Conservation (phyloP, 371 early-diverging fungal genomes). For the Syncephalis fuscata region DNA sequence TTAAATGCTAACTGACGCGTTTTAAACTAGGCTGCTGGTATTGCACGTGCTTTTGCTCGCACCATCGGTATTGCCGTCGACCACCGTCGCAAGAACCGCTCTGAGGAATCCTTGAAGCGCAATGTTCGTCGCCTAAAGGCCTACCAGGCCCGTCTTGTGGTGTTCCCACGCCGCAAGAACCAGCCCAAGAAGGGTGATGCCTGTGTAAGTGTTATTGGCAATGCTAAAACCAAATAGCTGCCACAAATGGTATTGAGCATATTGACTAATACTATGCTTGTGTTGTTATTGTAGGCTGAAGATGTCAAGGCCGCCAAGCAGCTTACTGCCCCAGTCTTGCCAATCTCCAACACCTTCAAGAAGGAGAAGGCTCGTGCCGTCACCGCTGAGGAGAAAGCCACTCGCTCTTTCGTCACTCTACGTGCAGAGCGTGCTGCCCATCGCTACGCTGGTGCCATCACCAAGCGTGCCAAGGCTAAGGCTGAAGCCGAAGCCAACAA, state of each 20-base stretch:
- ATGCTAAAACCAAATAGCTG: background rate
- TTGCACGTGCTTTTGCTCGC: slow-evolving; percentile 88
- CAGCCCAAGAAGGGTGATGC: slow-evolving; percentile 71
- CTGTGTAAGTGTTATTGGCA: slow-evolving; percentile 11
- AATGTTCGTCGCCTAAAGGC: slow-evolving; percentile 97
- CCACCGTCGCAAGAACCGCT: slow-evolving; percentile 95
- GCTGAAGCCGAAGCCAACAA: slow-evolving; percentile 79
- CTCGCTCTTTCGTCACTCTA: slow-evolving; percentile 68
- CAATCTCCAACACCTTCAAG: slow-evolving; percentile 48
- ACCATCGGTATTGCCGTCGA: slow-evolving; percentile 98
- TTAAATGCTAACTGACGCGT: background rate
- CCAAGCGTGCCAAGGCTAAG: slow-evolving; percentile 59
- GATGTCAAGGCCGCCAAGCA: slow-evolving; percentile 55
- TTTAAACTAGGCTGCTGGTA: slow-evolving; percentile 71
- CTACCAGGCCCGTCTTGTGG: slow-evolving; percentile 86
- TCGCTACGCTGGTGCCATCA: slow-evolving; percentile 72
- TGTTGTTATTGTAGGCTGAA: slow-evolving; percentile 22
- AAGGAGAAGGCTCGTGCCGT: slow-evolving; percentile 67
- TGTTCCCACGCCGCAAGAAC: slow-evolving; percentile 85
- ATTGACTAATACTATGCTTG: background rate
- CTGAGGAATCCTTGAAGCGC: slow-evolving; percentile 84
- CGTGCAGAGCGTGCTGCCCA: slow-evolving; percentile 77
- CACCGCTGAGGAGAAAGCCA: slow-evolving; percentile 69
- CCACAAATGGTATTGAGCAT: background rate
- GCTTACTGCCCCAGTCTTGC: slow-evolving; percentile 49